A percentile compares a stretch with the other conserved stretches of the same genome.
phyloP scores from a whole-genome alignment of 371 early-diverging fungal genomes.

The Entomophthora muscae region DNA sequence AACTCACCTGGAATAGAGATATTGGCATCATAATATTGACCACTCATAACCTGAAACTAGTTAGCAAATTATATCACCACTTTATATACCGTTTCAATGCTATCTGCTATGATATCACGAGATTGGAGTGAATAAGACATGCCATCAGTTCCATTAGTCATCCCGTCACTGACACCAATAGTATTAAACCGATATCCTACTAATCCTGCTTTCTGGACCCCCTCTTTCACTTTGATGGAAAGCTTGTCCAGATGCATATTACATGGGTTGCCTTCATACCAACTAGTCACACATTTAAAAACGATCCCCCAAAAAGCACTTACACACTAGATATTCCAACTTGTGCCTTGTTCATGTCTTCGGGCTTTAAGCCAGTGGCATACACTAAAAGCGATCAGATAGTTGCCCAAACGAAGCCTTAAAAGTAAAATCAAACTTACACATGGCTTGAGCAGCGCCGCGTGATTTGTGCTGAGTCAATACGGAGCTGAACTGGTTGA shows the following conservation, averaged over 20 bases:
- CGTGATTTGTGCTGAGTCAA: constrained; percentile 88
- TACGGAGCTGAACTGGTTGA: constrained; percentile 61
- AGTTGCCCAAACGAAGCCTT: background rate
- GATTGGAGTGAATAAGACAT: constrained; percentile 93
- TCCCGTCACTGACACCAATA: constrained; percentile 92
- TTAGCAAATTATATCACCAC: background rate
- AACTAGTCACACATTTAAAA: constrained; percentile 22
- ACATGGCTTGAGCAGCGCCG: constrained; percentile 93
- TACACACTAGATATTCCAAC: constrained; percentile 87
- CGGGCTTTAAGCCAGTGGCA: constrained; percentile 71
- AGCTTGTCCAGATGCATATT: constrained; percentile 95
- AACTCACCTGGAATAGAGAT: constrained; percentile 60
- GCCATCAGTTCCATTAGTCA: constrained; percentile 88
- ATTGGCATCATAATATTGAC: constrained; percentile 93
- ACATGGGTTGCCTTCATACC: constrained; percentile 98
- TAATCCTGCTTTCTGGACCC: constrained; percentile 70
- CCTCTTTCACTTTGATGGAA: constrained; percentile 72
- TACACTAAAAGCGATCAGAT: constrained; percentile 35
- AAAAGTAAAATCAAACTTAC: constrained; percentile 40
- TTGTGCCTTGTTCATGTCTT: constrained; percentile 71
- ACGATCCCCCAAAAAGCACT: constrained; percentile 14
- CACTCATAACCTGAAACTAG: constrained; percentile 52
- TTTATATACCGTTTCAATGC: constrained; percentile 75
- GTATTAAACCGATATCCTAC: constrained; percentile 93
- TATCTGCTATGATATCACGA: constrained; percentile 94